Conservation (phyloP, 2,329 filamentous ascomycete genomes). For the Alternaria sp. region DNA sequence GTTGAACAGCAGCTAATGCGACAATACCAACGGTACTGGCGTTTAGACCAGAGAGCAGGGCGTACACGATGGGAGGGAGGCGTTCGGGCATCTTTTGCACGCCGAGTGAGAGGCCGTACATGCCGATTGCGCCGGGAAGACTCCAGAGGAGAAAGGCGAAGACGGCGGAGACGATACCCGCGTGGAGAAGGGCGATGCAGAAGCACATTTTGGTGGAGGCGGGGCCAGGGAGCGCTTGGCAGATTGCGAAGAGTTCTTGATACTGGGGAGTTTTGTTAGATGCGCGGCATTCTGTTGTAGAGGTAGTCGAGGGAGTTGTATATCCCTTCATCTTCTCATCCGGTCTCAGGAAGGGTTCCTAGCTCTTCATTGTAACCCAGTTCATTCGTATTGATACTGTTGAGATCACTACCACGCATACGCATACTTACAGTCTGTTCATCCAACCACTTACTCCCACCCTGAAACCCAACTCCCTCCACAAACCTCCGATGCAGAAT, state of each 20-base stretch:
- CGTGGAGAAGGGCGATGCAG: constrained; percentile 69
- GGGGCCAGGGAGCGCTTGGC: constrained; percentile 71
- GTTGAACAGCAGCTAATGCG: constrained; percentile 70
- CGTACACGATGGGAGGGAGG: constrained; percentile 69
- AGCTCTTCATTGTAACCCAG: background rate
- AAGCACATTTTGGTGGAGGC: constrained; percentile 75
- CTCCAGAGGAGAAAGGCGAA: constrained; percentile 70
- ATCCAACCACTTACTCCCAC: constrained; percentile 68
- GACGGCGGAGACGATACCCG: constrained; percentile 64
- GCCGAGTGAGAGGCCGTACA: constrained; percentile 71
- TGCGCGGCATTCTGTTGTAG: background rate
- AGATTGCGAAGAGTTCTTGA: constrained; percentile 74
- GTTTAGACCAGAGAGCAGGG: constrained; percentile 74
- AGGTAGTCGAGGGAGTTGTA: too few relatives aligned
- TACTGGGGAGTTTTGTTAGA: constrained; percentile 55
- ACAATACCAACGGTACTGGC: constrained; percentile 75
- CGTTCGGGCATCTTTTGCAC: constrained; percentile 65
- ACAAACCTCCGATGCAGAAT: constrained; percentile 71
- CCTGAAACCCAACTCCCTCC: constrained; percentile 52
- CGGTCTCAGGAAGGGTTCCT: background rate
- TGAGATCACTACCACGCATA: background rate
- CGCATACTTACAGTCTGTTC: constrained; percentile 64
- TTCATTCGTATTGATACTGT: background rate
- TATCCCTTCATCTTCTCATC: background rate
- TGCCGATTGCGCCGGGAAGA: constrained; percentile 72